These are phyloP conservation scores for Cladosporium sp. DNA, from an alignment of 2,329 filamentous ascomycete species.

Conservation along the genomic window DNA sequence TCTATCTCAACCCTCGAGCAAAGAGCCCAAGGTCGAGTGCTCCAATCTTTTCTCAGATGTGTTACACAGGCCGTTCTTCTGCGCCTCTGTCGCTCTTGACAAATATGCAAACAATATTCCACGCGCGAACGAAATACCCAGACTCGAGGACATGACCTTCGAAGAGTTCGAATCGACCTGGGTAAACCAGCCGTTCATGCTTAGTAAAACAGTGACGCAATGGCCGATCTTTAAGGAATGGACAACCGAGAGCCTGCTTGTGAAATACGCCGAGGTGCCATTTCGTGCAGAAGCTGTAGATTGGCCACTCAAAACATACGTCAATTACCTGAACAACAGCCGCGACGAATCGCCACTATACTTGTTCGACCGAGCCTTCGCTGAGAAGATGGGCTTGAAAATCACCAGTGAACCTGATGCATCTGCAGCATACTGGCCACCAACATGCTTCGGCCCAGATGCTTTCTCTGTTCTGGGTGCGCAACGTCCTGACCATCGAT, in stretches of 20 bases:
- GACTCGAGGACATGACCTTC: conserved; percentile 63
- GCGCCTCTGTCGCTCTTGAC: conserved; percentile 67
- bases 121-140: conserved; percentile 64
- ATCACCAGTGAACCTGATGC: conserved; percentile 41
- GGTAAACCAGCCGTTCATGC: conserved; percentile 79
- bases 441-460: conserved; percentile 80
- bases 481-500: conserved; percentile 80
- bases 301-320: conserved; percentile 79
- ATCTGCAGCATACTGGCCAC: conserved; percentile 67
- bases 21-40: conserved; percentile 63
- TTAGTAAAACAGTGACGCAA: conserved; percentile 72
- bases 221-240: conserved; percentile 78
- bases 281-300: conserved; percentile 93
- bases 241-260: conserved; percentile 64
- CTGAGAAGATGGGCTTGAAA: conserved; percentile 73
- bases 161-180: conserved; percentile 71
- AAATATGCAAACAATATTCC: conserved; percentile 71
- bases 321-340: conserved; percentile 74
- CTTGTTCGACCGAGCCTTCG: conserved; percentile 83
- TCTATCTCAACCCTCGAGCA: conserved; percentile 54
- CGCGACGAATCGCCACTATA: conserved; percentile 86
- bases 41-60: conserved; percentile 82
- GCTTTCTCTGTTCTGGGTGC: conserved; percentile 73
- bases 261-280: conserved; percentile 59
- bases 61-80: conserved; percentile 84